phyloP scores from a whole-genome alignment of 768 basidiomycete genomes.

The Amanita exitialis region DNA sequence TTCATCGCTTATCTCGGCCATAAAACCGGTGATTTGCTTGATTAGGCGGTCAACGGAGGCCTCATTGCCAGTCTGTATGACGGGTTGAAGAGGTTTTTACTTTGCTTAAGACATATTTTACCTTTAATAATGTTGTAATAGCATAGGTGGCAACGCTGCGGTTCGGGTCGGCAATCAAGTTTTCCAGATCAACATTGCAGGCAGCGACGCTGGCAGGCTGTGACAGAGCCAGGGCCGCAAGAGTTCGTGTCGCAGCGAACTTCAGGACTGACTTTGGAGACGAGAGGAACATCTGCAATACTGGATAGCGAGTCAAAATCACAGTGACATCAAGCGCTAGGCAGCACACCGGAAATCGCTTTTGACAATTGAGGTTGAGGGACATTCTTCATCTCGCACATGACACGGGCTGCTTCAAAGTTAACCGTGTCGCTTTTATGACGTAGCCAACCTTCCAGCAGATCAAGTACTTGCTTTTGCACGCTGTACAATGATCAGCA shows the following conservation, averaged over 20 bases:
- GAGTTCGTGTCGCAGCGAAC: constrained; percentile 94
- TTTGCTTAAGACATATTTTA: constrained; percentile 16
- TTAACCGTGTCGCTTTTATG: constrained; percentile 99
- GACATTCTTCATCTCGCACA: constrained; percentile 92
- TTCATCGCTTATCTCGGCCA: constrained; percentile 98
- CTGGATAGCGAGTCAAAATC: constrained; percentile 26
- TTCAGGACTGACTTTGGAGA: constrained; percentile 93
- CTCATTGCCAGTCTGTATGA: constrained; percentile 86
- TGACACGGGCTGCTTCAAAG: constrained; percentile 93
- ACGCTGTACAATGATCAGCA: constrained; percentile 37
- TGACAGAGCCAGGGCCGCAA: constrained; percentile 78
- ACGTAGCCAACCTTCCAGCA: constrained; percentile 88
- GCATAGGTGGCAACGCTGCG: constrained; percentile 97
- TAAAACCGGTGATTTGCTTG: constrained; percentile 98
- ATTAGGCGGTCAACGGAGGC: constrained; percentile 97
- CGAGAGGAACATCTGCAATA: constrained; percentile 91
- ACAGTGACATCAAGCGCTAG: neutral
- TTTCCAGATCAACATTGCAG: constrained; percentile 96
- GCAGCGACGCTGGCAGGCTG: constrained; percentile 82
- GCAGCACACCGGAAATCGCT: constrained; percentile 74
- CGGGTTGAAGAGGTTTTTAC: neutral
- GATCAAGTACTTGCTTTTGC: constrained; percentile 86
- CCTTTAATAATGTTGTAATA: constrained; percentile 96
- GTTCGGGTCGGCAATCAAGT: constrained; percentile 90
- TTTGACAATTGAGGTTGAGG: constrained; percentile 69